phyloP scores from a whole-genome alignment of 2,329 filamentous ascomycete genomes.

The Neocatenulostroma microsporum region DNA sequence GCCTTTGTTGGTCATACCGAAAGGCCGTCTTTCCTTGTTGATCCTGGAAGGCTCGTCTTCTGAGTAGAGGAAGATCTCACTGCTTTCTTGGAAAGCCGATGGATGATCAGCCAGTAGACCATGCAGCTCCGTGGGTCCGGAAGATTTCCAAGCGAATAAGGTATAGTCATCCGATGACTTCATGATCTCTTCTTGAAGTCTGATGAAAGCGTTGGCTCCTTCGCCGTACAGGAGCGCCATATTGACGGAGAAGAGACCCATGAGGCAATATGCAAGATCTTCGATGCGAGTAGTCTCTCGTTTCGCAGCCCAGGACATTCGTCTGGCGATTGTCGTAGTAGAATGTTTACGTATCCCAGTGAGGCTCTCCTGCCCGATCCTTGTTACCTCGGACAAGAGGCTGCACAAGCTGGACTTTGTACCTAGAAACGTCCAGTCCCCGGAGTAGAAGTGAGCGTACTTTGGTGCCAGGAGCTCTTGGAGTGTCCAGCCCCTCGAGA shows the following conservation, averaged over 20 bases:
- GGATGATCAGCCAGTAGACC: constrained; percentile 5
- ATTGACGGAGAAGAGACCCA: constrained; percentile 39
- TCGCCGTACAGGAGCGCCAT: constrained; percentile 41
- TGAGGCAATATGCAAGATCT: constrained; percentile 39
- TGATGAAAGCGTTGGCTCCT: constrained; percentile 15
- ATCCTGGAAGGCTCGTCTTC: too few relatives aligned
- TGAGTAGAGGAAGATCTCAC: constrained; percentile 27
- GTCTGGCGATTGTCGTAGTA: constrained; percentile 6
- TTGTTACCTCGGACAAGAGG: constrained; percentile 19
- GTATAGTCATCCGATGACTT: constrained; percentile 9
- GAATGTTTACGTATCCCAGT: neutral
- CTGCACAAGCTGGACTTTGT: constrained; percentile 10
- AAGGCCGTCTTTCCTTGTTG: constrained; percentile 18
- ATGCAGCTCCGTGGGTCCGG: neutral
- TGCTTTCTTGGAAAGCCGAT: constrained; percentile 30
- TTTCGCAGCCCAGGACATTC: constrained; percentile 14
- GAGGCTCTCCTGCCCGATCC: constrained; percentile 21
- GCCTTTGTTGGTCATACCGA: constrained; percentile 10
- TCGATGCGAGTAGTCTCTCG: constrained; percentile 23
- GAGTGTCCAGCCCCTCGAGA: constrained; percentile 8
- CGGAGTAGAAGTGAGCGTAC: constrained; percentile 8
- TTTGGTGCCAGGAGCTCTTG: constrained; percentile 12
- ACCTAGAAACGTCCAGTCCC: constrained; percentile 13
- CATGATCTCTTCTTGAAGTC: constrained; percentile 18
- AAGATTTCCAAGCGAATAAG: constrained; percentile 12